Base-by-base conservation (phyloP, 192 early-diverging fungal species). In the Coemansia sp. region DNA sequence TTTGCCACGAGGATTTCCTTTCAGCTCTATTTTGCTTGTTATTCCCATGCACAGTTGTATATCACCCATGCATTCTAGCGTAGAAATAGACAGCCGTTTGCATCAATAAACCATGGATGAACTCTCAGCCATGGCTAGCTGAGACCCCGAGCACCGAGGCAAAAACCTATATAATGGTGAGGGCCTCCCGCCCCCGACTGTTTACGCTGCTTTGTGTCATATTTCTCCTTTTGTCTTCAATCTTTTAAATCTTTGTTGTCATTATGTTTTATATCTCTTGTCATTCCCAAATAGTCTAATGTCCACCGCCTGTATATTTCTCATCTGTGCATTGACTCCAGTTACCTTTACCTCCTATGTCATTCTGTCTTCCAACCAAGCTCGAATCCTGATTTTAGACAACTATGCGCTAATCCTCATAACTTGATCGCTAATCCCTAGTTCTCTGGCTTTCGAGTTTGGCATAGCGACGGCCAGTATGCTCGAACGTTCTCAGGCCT, bases 11-110 rank as follows among this genome's bases (percentile, higher is more conserved):
- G 55, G 55, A 34, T 15, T 6, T 57, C 15, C 53, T 58, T 31
- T 29, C 53, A 15, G 12, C 50, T 22, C 50, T 53, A 53, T 53
- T 53, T 53, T 53, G 50, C 11, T 53, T 57, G 53, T 29, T 57
- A 33, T 33, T 57, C 27, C 5, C 15, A 9, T 31, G 29, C 29
- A 24, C 27, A 15, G 4, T 57, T 29, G 53, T 57, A 31, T 57
- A 57, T 57, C 33, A 29, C 53, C 3, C 53, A 57, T 57, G 29
- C 53, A 57, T 57, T 57, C 27, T 57, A 57, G 53, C 53, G 53
- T 57, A 57, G 53, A 57, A 57, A 57, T 33, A 29, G 53, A 57
- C 53, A 53, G n/a, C 50, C 20, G 50, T 27, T 20, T 12, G 50
- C 50, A 27, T 27, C 50, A 53, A 24, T 29, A 27, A 27, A 27